Base-by-base conservation (phyloP, 306 rosid genomes). In the Medicago ruthenica region DNA sequence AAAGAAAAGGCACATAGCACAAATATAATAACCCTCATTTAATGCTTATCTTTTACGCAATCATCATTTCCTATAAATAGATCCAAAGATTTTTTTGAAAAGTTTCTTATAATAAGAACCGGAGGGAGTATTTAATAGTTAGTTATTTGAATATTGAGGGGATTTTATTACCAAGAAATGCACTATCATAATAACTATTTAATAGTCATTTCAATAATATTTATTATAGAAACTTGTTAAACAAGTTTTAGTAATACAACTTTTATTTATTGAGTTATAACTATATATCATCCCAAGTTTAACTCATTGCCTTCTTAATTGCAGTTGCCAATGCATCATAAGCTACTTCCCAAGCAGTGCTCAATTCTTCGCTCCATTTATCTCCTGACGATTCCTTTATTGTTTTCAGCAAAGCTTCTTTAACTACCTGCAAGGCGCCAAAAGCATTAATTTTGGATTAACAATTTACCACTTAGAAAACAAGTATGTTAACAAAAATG, bases 231-330 rank as follows among this genome's bases (percentile, higher is more conserved):
- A 9, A 55, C 62, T 55, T 55, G 8, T 9, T 20, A 20, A 55
- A 9, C 62, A 55, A 55, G 62, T 20, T 55, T 20, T 55, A 20
- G 62, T 20, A 20, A 9, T 55, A 55, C 34, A 55, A 3, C 1
- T 20, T 5, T 20, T 55, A 55, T 55, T 55, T 55, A 1, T 16
- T 55, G 0, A 55, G 20, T 20, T 55, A 3, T 54, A 55, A 55
- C 0, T 55, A 9, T 55, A 9, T 6, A 55, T 20, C 34, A 55
- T 20, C 7, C 1, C 7, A 9, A 20, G 6, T 10, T 55, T 21
- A 55, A 18, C 8, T 55, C 62, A 55, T 55, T 55, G 34, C 61
- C 61, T 55, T 55, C 14, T 54, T 54, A 54, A 54, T 54, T 18
- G 61, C 27, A 18, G 13, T 9, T 3, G 61, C 61, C 13, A 54